Conservation (phyloP, 495 filamentous ascomycete species). For the Bacidia gigantensis region DNA sequence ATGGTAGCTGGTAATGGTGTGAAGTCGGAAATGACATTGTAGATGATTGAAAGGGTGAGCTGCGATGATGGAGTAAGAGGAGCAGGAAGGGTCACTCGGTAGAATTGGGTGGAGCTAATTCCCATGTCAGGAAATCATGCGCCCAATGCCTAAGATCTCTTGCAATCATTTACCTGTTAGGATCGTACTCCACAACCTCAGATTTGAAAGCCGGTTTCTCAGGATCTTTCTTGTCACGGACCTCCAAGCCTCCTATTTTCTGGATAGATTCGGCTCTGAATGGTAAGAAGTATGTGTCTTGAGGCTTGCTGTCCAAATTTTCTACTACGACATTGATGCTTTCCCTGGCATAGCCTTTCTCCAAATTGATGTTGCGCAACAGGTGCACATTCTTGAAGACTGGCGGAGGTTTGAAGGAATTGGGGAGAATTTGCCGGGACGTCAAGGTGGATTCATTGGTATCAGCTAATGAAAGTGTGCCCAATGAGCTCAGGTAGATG, state of each 20-base stretch:
- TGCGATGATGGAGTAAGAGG: constrained; percentile 63
- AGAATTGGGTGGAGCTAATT: constrained; percentile 73
- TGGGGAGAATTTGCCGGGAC: constrained; percentile 43
- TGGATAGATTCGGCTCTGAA: constrained; percentile 62
- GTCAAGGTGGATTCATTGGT: constrained; percentile 21
- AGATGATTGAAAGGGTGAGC: constrained; percentile 76
- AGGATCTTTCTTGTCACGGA: constrained; percentile 72
- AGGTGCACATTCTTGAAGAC: constrained; percentile 87
- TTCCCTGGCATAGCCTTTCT: constrained; percentile 82
- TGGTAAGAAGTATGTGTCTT: constrained; percentile 78
- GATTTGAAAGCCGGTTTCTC: constrained; percentile 52
- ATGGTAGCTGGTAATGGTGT: constrained; percentile 69
- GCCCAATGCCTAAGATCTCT: not conserved
- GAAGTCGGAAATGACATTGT: constrained; percentile 60
- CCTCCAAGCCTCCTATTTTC: constrained; percentile 74
- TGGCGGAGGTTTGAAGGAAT: constrained; percentile 71
- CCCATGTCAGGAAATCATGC: not conserved
- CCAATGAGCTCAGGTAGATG: constrained; percentile 19
- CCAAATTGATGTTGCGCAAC: constrained; percentile 77
- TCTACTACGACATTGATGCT: constrained; percentile 87
- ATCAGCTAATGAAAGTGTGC: constrained; percentile 21
- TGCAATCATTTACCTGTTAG: constrained; percentile 39
- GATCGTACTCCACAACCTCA: constrained; percentile 50
- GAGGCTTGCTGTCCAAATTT: constrained; percentile 63
- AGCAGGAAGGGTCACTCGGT: constrained; percentile 59